Percentiles rank a stretch among this genome's conserved stretches.
Conservation (phyloP, 495 filamentous ascomycete genomes). For the Lentithecium fluviatile region DNA sequence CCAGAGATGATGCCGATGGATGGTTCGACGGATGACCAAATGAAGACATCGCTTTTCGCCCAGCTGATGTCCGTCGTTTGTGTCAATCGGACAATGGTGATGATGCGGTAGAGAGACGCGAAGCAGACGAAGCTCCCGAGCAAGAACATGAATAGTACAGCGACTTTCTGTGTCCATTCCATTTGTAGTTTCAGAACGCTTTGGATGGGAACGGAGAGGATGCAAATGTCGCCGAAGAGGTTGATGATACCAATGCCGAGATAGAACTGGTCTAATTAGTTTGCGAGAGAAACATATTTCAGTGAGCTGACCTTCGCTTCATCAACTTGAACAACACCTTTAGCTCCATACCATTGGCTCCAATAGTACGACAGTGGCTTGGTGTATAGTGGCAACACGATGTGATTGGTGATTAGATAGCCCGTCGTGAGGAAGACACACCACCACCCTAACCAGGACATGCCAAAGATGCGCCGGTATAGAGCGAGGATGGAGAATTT, state of each 20-base stretch:
- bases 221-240: slow-evolving; percentile 10
- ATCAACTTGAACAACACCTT: slow-evolving; percentile 9
- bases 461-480: slow-evolving; percentile 14
- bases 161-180: slow-evolving; percentile 5
- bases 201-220: slow-evolving; percentile 4
- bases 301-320: slow-evolving; percentile 7
- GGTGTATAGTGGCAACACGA: slow-evolving; percentile 13
- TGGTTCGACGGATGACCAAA: slow-evolving; percentile 12
- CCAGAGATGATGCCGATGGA: slow-evolving; percentile 16
- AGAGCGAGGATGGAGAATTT: slow-evolving; percentile 6
- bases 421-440: slow-evolving; percentile 14
- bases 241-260: slow-evolving; percentile 15
- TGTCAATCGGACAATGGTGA: slow-evolving; percentile 7
- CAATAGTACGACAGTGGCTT: slow-evolving; percentile 12
- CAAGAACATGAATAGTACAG: slow-evolving; percentile 9
- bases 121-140: slow-evolving; percentile 17
- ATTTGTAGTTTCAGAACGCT: slow-evolving; percentile 8
- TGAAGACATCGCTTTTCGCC: slow-evolving; percentile 16
- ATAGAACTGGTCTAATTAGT: slow-evolving; percentile 2
- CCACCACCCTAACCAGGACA: slow-evolving; percentile 14
- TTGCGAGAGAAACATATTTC: background rate
- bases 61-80: slow-evolving; percentile 12
- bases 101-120: slow-evolving; percentile 17
- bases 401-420: slow-evolving; percentile 14
- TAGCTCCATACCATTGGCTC: slow-evolving; percentile 11